Conservation (phyloP, 208 protist species). For the Acanthamoeba royreba region DNA sequence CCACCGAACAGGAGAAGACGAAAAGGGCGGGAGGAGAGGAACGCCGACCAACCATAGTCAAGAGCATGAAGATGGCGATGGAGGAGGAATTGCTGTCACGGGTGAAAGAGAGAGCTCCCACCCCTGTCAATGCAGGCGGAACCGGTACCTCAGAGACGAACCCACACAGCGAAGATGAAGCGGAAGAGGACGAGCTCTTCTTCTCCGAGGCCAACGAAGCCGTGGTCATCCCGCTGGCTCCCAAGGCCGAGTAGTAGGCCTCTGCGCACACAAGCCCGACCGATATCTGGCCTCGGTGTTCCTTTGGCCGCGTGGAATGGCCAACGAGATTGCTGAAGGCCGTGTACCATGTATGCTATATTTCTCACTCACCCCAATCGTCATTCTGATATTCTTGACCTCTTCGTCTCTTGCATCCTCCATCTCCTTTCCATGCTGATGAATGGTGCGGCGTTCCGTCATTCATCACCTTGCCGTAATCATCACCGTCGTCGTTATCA, state of each 20-base stretch:
- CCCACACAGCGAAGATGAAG: background rate
- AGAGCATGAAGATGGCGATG: background rate
- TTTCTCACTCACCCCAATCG: background rate
- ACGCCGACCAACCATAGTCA: background rate
- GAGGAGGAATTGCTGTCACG: background rate
- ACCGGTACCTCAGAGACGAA: background rate
- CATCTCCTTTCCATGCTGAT: too few relatives aligned
- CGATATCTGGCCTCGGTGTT: background rate
- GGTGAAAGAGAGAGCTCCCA: slow-evolving; percentile 12
- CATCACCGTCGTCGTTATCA: too few relatives aligned
- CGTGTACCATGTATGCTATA: too few relatives aligned
- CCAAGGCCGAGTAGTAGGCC: background rate
- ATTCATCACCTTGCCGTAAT: too few relatives aligned
- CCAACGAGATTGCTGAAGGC: too few relatives aligned
- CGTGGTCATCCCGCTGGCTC: background rate
- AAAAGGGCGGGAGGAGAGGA: background rate
- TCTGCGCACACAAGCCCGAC: background rate
- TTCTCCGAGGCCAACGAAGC: slow-evolving; percentile 2
- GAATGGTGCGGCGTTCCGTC: too few relatives aligned
- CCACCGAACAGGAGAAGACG: background rate
- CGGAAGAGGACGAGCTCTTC: background rate
- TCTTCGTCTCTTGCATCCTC: too few relatives aligned
- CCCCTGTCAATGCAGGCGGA: background rate
- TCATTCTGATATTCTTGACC: background rate
- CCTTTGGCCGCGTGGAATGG: too few relatives aligned